A percentile compares a stretch with the other conserved stretches of the same genome.
Conservation (phyloP, 148 eudicot genomes). For the Drosera capensis region DNA sequence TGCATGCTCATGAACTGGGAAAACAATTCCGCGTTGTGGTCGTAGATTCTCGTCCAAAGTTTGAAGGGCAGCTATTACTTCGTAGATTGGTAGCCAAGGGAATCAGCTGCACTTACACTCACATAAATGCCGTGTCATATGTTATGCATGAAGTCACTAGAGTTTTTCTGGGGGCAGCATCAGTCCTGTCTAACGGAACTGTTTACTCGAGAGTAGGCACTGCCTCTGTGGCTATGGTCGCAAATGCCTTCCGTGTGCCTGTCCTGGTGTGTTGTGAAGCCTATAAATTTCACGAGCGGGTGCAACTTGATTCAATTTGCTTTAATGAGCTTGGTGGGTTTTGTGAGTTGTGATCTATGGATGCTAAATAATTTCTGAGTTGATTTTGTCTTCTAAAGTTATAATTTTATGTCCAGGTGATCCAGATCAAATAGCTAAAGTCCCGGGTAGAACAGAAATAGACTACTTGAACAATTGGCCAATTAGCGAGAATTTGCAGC, state of each 20-base stretch:
- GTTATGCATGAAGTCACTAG: conserved; percentile 82
- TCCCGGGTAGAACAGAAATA: conserved; percentile 61
- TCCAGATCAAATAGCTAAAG: conserved; percentile 65
- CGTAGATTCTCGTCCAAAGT: conserved; percentile 82
- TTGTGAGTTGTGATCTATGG: background rate
- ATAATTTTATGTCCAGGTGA: conserved; percentile 34
- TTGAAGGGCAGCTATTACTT: conserved; percentile 67
- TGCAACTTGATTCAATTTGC: conserved; percentile 90
- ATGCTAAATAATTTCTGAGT: background rate
- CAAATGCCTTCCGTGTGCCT: conserved; percentile 72
- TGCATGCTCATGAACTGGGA: conserved; percentile 62
- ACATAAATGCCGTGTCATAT: conserved; percentile 83
- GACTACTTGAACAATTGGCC: conserved; percentile 55
- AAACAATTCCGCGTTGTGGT: conserved; percentile 74
- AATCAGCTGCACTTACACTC: conserved; percentile 75
- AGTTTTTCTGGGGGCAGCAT: conserved; percentile 74
- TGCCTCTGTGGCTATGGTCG: conserved; percentile 94
- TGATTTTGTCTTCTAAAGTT: background rate
- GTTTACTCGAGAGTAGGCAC: conserved; percentile 86
- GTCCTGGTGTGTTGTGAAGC: conserved; percentile 91
- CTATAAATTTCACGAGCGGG: conserved; percentile 87
- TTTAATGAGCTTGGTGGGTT: conserved; percentile 77
- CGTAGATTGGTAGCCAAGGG: conserved; percentile 66
- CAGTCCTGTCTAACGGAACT: conserved; percentile 79
- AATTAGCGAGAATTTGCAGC: conserved; percentile 57